These are phyloP conservation scores for Plectosphaerella cucumerina DNA, from an alignment of 2,329 filamentous ascomycete species.

Conservation along the genomic window DNA sequence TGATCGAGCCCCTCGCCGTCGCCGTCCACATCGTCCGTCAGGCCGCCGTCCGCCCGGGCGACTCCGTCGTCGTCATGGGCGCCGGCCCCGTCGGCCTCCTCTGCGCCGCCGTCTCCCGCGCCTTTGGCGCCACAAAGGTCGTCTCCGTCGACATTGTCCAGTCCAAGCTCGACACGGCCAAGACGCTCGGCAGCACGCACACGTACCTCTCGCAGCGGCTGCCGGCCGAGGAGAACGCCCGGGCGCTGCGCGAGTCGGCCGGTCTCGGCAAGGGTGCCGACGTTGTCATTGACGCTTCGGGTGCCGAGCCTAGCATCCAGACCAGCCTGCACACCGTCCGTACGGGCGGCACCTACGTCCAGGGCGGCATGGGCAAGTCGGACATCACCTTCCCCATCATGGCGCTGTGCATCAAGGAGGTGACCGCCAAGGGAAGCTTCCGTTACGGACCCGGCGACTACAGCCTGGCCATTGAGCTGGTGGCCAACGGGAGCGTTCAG, in stretches of 20 bases:
- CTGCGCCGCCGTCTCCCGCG: conserved; percentile 78
- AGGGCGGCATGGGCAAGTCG: conserved; percentile 84
- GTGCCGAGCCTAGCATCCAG: conserved; percentile 75
- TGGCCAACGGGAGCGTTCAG: conserved; percentile 67
- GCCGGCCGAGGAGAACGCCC: conserved; percentile 68
- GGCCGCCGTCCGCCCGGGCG: conserved; percentile 66
- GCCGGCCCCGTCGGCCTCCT: conserved; percentile 84
- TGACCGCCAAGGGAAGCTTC: conserved; percentile 84
- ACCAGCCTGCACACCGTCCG: conserved; percentile 67
- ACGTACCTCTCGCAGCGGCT: conserved; percentile 61
- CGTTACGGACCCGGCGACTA: conserved; percentile 88
- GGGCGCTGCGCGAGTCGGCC: conserved; percentile 58
- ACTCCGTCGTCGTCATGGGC: conserved; percentile 75
- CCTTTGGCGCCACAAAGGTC: conserved; percentile 80
- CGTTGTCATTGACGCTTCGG: conserved; percentile 75
- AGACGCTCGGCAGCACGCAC: conserved; percentile 67
- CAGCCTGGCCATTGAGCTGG: conserved; percentile 73
- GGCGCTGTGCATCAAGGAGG: conserved; percentile 83
- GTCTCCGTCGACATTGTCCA: conserved; percentile 86
- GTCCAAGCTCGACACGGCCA: conserved; percentile 74
- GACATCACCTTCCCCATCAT: conserved; percentile 92
- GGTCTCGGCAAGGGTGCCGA: conserved; percentile 67
- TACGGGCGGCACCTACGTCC: conserved; percentile 72
- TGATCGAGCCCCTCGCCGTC: conserved; percentile 85
- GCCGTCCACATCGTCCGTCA: conserved; percentile 81